Evolutionary conservation across 148 eudicot genomes (phyloP).

Genomic region (Camellia sinensis): DNA sequence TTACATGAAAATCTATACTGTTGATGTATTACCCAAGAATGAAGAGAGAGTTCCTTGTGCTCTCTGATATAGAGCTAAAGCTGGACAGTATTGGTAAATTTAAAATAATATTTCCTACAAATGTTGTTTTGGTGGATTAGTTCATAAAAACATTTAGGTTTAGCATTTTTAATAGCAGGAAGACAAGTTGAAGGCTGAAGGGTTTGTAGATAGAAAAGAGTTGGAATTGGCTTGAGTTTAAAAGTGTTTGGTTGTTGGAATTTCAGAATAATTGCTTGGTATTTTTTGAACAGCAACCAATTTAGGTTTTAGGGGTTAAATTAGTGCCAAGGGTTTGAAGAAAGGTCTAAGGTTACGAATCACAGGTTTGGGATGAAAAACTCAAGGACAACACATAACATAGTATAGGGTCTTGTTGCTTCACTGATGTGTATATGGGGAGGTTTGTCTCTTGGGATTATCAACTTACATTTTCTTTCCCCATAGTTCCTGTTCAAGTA

Average conservation of each 20-base stretch:
- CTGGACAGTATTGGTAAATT: not conserved
- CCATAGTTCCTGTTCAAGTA: too few relatives aligned
- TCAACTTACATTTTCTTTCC: too few relatives aligned
- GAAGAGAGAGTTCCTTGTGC: not conserved
- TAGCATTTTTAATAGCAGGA: not conserved
- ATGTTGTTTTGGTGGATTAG: not conserved
- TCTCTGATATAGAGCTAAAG: not conserved
- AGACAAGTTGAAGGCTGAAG: not conserved
- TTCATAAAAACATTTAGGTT: not conserved
- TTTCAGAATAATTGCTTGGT: not conserved
- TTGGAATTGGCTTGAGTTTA: not conserved
- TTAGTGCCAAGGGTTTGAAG: too few relatives aligned
- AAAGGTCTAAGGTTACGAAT: too few relatives aligned
- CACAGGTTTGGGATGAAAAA: too few relatives aligned
- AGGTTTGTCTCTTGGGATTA: too few relatives aligned
- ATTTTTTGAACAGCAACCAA: not conserved
- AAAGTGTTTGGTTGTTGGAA: not conserved
- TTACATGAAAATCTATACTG: too few relatives aligned
- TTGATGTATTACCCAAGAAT: not conserved
- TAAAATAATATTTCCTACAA: not conserved
- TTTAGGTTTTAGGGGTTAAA: too few relatives aligned
- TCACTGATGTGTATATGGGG: too few relatives aligned
- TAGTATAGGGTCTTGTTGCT: too few relatives aligned
- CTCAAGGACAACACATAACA: too few relatives aligned
- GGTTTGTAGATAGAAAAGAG: not conserved